Conservation (phyloP, 2,329 filamentous ascomycete species). For the Calonectria ilicicola region DNA sequence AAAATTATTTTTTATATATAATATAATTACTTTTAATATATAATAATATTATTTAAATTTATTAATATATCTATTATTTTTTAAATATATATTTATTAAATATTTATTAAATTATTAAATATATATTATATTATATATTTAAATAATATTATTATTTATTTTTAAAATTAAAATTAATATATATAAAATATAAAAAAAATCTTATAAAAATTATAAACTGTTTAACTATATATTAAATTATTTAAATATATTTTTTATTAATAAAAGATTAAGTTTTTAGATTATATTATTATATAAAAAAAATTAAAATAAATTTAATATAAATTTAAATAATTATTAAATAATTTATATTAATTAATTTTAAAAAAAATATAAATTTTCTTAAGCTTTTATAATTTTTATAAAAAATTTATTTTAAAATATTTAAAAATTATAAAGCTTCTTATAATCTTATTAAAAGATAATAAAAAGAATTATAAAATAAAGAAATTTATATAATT, state of each 20-base stretch:
- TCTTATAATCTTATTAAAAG: constrained; percentile 10
- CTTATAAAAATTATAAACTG: constrained; percentile 14
- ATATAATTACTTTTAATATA: constrained; percentile 33
- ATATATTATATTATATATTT: constrained; percentile 31
- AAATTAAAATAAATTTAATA: constrained; percentile 12
- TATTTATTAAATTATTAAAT: constrained; percentile 26
- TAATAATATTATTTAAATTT: constrained; percentile 27
- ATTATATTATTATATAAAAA: constrained; percentile 8
- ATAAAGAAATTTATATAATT: neutral
- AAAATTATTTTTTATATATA: constrained; percentile 21
- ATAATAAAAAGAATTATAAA: constrained; percentile 2
- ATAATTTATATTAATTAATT: too few relatives aligned
- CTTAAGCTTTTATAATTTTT: constrained; percentile 17
- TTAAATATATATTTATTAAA: constrained; percentile 31
- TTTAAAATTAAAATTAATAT: constrained; percentile 18
- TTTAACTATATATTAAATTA: constrained; percentile 22
- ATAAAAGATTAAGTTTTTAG: neutral
- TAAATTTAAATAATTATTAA: constrained; percentile 14
- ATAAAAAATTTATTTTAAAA: constrained; percentile 4
- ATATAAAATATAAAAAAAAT: constrained; percentile 23
- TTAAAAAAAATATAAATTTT: constrained; percentile 12
- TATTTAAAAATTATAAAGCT: constrained; percentile 12
- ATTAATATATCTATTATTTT: constrained; percentile 27
- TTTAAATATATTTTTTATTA: constrained; percentile 20
- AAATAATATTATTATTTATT: constrained; percentile 32